A percentile compares a stretch with the other conserved stretches of the same genome.
These are phyloP conservation scores for Hyphopichia wangnamkhiaoensis DNA, from an alignment of 1,139 yeast genomes.

Conservation along the genomic window DNA sequence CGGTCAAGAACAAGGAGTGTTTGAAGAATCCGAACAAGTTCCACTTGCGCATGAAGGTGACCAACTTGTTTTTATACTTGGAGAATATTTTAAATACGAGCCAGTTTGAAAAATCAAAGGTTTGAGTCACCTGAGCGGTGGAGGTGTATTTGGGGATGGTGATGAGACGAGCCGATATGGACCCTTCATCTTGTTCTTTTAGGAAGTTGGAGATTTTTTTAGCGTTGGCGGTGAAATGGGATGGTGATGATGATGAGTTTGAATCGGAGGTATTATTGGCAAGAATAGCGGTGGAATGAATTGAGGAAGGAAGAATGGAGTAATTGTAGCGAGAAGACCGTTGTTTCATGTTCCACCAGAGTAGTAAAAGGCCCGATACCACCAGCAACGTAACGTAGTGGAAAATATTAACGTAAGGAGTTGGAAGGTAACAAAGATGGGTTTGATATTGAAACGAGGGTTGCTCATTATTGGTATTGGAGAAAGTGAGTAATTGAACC, in stretches of 20 bases:
- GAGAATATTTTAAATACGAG: conserved; percentile 1
- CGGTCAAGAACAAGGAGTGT: conserved; percentile 19
- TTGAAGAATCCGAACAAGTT: conserved; percentile 18
- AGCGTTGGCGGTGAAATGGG: conserved; percentile 13
- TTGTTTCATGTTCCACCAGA: conserved; percentile 33
- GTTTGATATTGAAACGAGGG: conserved; percentile 30
- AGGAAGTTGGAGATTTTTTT: conserved; percentile 24
- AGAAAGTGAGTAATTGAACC: conserved; percentile 47
- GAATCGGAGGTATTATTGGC: background rate
- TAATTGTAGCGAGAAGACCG: conserved; percentile 18
- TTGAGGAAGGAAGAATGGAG: conserved; percentile 11
- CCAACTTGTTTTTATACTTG: background rate
- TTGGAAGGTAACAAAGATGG: conserved; percentile 47
- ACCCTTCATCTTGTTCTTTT: conserved; percentile 21
- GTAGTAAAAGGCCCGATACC: conserved; percentile 27
- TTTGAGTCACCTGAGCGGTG: conserved; percentile 3
- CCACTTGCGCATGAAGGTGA: conserved; percentile 15
- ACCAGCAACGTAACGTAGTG: conserved; percentile 42
- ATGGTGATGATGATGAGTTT: conserved; percentile 4
- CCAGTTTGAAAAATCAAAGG: background rate
- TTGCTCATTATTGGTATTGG: conserved; percentile 13
- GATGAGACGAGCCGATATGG: conserved; percentile 4
- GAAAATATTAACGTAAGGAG: conserved; percentile 47
- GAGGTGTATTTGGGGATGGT: conserved; percentile 16
- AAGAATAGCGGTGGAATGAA: conserved; percentile 2